These are phyloP conservation scores for Dalbergia oliveri DNA, from an alignment of 306 rosid species.

Conservation along the genomic window DNA sequence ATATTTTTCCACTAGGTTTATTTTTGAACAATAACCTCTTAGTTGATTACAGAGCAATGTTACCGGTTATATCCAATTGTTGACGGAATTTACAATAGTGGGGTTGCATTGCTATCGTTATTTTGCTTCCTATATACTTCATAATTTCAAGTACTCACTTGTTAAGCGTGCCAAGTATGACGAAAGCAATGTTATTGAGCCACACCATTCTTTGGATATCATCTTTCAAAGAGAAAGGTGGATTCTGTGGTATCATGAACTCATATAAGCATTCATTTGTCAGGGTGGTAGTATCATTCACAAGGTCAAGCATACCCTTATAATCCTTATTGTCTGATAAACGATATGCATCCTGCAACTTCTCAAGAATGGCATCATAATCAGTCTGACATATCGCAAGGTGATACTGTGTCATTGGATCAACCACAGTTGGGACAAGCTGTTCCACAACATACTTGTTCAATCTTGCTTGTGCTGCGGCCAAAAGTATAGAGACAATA, in stretches of 20 bases:
- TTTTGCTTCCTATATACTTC: not conserved
- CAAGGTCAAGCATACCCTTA: conserved; percentile 13
- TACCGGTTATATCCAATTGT: not conserved
- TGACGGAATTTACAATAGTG: not conserved
- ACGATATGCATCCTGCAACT: not conserved
- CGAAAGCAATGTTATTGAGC: conserved; percentile 33
- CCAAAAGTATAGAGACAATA: not conserved
- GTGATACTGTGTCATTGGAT: not conserved
- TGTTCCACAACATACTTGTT: conserved; percentile 14
- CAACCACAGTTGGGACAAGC: not conserved
- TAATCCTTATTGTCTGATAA: conserved; percentile 13
- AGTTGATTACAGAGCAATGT: not conserved
- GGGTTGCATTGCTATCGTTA: not conserved
- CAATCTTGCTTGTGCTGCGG: conserved; percentile 22
- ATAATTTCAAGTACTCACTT: not conserved
- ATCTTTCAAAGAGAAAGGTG: not conserved
- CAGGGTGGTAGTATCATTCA: conserved; percentile 3
- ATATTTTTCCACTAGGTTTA: not conserved
- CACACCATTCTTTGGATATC: conserved; percentile 22
- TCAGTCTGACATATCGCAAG: not conserved
- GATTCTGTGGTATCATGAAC: not conserved
- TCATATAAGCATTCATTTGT: not conserved
- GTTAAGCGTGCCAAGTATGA: conserved; percentile 9
- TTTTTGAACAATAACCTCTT: not conserved
- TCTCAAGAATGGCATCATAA: not conserved